Percentiles rank a stretch among this genome's conserved stretches.
These are phyloP conservation scores for Talaromyces rugulosus DNA, from an alignment of 2,329 filamentous ascomycete genomes.

Conservation along the genomic window DNA sequence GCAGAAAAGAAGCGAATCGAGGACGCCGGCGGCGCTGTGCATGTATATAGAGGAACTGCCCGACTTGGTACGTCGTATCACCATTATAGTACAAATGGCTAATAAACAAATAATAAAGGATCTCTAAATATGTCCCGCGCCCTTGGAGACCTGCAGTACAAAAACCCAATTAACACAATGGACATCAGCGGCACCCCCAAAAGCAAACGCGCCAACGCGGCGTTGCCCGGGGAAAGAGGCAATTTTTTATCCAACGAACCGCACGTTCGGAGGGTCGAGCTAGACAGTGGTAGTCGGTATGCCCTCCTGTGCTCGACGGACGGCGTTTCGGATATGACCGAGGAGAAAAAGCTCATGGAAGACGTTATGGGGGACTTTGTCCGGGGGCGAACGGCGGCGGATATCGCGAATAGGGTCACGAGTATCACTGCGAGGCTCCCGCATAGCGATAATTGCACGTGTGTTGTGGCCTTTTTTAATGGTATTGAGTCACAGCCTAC, in stretches of 20 bases:
- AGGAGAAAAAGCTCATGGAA: constrained; percentile 25
- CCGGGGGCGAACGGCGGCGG: constrained; percentile 24
- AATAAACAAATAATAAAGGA: constrained; percentile 14
- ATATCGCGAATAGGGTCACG: constrained; percentile 26
- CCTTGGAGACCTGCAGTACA: constrained; percentile 34
- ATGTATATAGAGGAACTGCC: constrained; percentile 21
- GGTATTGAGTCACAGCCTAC: constrained; percentile 17
- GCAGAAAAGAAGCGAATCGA: constrained; percentile 28
- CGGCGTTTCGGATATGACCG: constrained; percentile 26
- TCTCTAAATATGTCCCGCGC: constrained; percentile 34
- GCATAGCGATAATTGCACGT: constrained; percentile 30
- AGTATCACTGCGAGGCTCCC: constrained; percentile 15
- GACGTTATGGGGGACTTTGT: constrained; percentile 27
- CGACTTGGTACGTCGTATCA: constrained; percentile 23
- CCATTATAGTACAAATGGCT: background rate
- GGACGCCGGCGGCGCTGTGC: constrained; percentile 26
- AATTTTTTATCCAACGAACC: constrained; percentile 31
- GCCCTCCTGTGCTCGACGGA: constrained; percentile 28
- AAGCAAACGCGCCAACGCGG: constrained; percentile 17
- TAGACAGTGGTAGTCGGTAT: constrained; percentile 24
- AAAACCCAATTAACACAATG: constrained; percentile 28
- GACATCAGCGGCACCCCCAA: constrained; percentile 14
- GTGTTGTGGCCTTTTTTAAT: constrained; percentile 29
- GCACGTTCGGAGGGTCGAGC: constrained; percentile 20
- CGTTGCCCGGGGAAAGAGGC: constrained; percentile 19